Percentiles rank a stretch among this genome's conserved stretches.
Conservation (phyloP, 441 rosid genomes). For the Cnidoscolus chayamansa region DNA sequence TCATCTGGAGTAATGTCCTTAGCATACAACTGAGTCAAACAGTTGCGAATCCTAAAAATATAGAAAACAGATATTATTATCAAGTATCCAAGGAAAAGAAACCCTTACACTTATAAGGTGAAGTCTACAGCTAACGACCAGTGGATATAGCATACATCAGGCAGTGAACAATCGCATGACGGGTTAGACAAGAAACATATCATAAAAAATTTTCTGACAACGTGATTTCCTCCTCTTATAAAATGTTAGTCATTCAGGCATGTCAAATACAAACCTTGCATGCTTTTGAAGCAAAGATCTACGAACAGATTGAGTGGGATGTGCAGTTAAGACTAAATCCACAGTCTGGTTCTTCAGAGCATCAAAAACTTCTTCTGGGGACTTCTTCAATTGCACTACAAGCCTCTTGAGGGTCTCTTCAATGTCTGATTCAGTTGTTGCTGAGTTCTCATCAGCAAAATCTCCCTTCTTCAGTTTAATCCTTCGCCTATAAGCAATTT, state of each 20-base stretch:
- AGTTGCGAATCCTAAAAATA: constrained; percentile 62
- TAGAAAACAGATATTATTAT: not conserved
- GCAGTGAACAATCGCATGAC: not conserved
- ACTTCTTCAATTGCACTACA: constrained; percentile 66
- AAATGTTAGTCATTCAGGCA: not conserved
- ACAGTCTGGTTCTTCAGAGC: constrained; percentile 96
- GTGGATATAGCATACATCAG: not conserved
- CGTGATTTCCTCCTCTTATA: not conserved
- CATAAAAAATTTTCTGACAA: not conserved
- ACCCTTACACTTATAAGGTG: not conserved
- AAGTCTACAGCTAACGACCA: not conserved
- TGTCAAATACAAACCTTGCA: constrained; percentile 50
- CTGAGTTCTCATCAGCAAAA: constrained; percentile 75
- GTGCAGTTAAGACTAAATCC: constrained; percentile 97
- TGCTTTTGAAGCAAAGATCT: constrained; percentile 95
- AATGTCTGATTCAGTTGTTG: constrained; percentile 88
- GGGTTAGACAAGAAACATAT: not conserved
- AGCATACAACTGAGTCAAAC: constrained; percentile 75
- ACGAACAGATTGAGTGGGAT: constrained; percentile 92
- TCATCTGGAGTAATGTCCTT: constrained; percentile 94
- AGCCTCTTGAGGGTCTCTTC: constrained; percentile 88
- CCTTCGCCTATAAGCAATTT: constrained; percentile 59
- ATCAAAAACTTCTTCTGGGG: constrained; percentile 86
- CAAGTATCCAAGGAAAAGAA: not conserved
- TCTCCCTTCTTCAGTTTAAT: constrained; percentile 84